Evolutionary conservation across 495 filamentous ascomycete genomes (phyloP), one percentile per base, ranked within the genome.

Genomic region (Talaromyces proteolyticus): DNA sequence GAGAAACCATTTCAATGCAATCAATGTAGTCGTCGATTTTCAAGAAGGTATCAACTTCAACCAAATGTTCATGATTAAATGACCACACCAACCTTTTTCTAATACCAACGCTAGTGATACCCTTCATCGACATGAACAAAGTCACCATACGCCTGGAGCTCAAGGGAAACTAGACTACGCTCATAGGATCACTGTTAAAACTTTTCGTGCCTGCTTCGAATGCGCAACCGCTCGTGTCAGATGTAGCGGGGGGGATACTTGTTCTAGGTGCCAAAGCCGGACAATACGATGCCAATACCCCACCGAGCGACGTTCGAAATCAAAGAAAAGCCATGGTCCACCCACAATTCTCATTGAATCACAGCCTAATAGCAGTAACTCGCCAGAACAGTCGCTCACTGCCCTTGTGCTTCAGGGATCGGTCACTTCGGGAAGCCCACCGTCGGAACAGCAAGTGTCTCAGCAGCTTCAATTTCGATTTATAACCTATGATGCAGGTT

Each of bases 1-100:
- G 82, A 85, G 59, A 85, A 84, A 55, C 80, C 79, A 0, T 87
- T 87, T 55, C 77, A 81, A 53, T 89, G 85, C 56, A 65, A 74
- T 7, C 74, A 80, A 54, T 89, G 85, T 60, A 73, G 76, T 20
- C 79, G 85, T 44, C 77, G 84, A 51, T 89, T 89, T 59, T 83
- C 83, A 17, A 68, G 72, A 60, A 79, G 70, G 72, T 79, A 67
- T 49, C n/a, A 17, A 26, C n/a, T 52, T 47, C 40, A 42, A 36
- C 36, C n/a, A n/a, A n/a, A n/a, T n/a, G n/a, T n/a, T n/a, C n/a
- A n/a, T n/a, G n/a, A n/a, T n/a, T n/a, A n/a, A n/a, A n/a, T n/a
- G n/a, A n/a, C n/a, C n/a, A n/a, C n/a, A n/a, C n/a, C n/a, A n/a
- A n/a, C n/a, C n/a, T n/a, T n/a, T n/a, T n/a, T n/a, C n/a, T n/a